Conservation (phyloP, 2,329 filamentous ascomycete species). For the Aspergillus costaricaensis region DNA sequence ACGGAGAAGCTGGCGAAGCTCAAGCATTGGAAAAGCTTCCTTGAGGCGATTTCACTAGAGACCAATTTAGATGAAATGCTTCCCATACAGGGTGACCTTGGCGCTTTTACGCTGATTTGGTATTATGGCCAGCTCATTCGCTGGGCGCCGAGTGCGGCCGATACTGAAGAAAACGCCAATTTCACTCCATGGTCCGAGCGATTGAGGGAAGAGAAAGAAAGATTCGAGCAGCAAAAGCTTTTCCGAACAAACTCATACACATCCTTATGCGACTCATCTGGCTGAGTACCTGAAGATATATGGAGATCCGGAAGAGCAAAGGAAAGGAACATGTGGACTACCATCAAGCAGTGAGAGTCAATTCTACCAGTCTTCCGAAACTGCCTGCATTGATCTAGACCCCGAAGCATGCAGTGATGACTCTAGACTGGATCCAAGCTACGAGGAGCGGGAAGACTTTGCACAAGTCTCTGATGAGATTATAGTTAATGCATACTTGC, state of each 20-base stretch:
- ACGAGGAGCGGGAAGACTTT: neutral
- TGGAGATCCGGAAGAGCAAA: too few relatives aligned
- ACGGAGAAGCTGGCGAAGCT: neutral
- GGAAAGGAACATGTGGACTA: too few relatives aligned
- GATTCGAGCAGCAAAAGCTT: neutral
- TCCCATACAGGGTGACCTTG: neutral
- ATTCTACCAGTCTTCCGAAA: neutral
- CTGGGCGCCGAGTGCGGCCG: neutral
- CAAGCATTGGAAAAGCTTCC: neutral
- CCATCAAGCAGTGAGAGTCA: too few relatives aligned
- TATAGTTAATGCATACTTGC: neutral
- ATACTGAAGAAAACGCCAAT: neutral
- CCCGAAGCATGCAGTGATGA: neutral
- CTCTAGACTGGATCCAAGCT: neutral
- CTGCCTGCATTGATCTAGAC: neutral
- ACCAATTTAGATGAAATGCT: neutral
- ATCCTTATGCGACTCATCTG: too few relatives aligned
- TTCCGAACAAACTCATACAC: neutral
- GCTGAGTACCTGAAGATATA: too few relatives aligned
- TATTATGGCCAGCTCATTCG: neutral
- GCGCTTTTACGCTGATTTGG: neutral
- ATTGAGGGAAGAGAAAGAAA: too few relatives aligned
- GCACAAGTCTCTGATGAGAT: neutral
- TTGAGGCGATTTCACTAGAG: neutral
- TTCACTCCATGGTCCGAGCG: neutral